Evolutionary conservation across 805 yeast genomes (phyloP).

Genomic region (Blastobotrys parvus): DNA sequence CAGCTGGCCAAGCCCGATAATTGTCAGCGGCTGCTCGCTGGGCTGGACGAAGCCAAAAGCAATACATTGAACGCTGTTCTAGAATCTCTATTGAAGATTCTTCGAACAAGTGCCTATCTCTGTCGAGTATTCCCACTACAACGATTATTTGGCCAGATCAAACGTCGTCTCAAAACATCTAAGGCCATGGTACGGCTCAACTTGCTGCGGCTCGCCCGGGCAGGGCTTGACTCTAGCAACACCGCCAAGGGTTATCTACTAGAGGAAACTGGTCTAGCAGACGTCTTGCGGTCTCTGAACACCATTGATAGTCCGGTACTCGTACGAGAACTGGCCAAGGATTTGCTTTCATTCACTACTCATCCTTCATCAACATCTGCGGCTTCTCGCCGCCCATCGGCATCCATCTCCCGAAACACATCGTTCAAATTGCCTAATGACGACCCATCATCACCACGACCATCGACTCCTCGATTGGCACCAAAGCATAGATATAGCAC

Average conservation of each 20-base stretch:
- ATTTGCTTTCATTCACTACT: conserved; percentile 4
- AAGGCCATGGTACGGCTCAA: conserved; percentile 13
- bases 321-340: conserved; percentile 18
- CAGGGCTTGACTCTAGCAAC: conserved; percentile 11
- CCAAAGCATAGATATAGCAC: background rate
- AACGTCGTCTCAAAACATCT: conserved; percentile 9
- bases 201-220: conserved; percentile 10
- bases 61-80: conserved; percentile 13
- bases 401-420: background rate
- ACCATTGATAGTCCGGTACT: conserved; percentile 12
- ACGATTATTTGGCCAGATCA: conserved; percentile 8
- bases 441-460: background rate
- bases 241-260: background rate
- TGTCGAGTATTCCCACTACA: conserved; percentile 9
- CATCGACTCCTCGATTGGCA: background rate
- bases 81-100: conserved; percentile 14
- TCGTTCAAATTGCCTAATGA: background rate
- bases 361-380: background rate
- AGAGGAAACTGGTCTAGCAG: conserved; percentile 4
- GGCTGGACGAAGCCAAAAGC: conserved; percentile 13
- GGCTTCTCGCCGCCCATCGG: background rate
- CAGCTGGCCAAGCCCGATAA: conserved; percentile 5
- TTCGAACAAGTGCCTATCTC: conserved; percentile 12
- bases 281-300: conserved; percentile 3
- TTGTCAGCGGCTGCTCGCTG: conserved; percentile 9